Base-by-base conservation (phyloP, 2,329 filamentous ascomycete genomes). In the Arachnomyces sp. region DNA sequence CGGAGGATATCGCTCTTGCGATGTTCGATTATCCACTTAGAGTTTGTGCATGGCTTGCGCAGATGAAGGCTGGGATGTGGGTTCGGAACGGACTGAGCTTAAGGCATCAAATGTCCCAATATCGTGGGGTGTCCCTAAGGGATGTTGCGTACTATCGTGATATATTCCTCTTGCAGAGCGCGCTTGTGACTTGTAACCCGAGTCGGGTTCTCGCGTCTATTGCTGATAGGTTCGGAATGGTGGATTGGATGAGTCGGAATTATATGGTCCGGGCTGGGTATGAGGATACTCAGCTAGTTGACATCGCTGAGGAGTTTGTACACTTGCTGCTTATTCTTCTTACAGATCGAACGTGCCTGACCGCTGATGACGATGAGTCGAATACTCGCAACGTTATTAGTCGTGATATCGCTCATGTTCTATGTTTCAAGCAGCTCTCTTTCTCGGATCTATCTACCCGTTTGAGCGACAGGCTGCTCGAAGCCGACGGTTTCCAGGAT, bases 61-160 rank as follows among this genome's bases (percentile, higher is more conserved):
- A 98, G 66, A 96, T 98, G 79, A 94, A 94, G 61, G 88, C 90
- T 13, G 86, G 88, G 38, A 94, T 96, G 81, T 98, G 93, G 92
- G 90, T 98, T 47, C 81, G 92, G 41, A 98, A 98, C 57, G 92
- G 92, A 2, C 87, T 98, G 56, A 96, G 90, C 53, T 74, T 98
- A 38, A 80, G 90, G 30, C 92, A 98, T 59, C 92, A 98, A 63
- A 92, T 93, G 59, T 84, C 84, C 38, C 92, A 89, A 13, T 98
- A 98, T 59, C 81, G 88, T 12, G 89, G 87, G 31, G 87, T 95
- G 11, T 79, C 80, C 8, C 86, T 93, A 54, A 76, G 92, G 49
- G 92, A 98, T 60, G 84, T 95, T 14, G 88, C 87, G 2, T 90
- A 95, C 55, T 90, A 95, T 53, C 79, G 92, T 43, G 93, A 98